Evolutionary conservation across 768 basidiomycete genomes (phyloP).

Genomic region (Termitomyces sp.): DNA sequence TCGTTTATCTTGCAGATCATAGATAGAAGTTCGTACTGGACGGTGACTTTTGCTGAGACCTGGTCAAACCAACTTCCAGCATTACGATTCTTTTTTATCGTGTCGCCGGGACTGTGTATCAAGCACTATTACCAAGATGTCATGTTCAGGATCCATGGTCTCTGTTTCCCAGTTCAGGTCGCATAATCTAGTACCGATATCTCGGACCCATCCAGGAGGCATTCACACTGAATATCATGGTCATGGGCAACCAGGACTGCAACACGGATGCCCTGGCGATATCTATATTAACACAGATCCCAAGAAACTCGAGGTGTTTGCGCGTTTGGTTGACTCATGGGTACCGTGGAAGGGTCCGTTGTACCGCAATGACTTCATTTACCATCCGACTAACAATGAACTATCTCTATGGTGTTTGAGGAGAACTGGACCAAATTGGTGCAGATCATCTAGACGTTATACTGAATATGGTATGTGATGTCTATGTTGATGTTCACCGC

Average conservation of each 20-base stretch:
- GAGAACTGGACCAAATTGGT: background rate
- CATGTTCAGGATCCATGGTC: background rate
- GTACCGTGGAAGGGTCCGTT: background rate
- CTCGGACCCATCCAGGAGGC: background rate
- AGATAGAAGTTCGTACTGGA: background rate
- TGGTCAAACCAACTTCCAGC: no score
- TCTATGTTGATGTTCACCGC: background rate
- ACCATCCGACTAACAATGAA: background rate
- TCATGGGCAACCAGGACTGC: background rate
- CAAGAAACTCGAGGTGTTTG: background rate
- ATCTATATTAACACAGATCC: slow-evolving; percentile 5
- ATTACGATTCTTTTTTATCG: no score
- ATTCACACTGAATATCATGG: background rate
- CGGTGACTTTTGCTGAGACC: background rate
- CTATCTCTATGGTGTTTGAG: background rate
- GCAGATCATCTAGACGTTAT: background rate
- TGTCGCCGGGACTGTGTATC: no score
- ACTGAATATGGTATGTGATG: background rate
- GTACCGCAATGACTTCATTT: background rate
- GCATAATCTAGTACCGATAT: background rate
- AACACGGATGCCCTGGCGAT: slow-evolving; percentile 1
- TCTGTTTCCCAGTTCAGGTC: background rate
- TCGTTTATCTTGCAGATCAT: background rate
- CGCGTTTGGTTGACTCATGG: background rate
- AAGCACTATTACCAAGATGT: background rate